Conservation (phyloP, 2,329 filamentous ascomycete genomes). For the Clathrospora elynae region DNA sequence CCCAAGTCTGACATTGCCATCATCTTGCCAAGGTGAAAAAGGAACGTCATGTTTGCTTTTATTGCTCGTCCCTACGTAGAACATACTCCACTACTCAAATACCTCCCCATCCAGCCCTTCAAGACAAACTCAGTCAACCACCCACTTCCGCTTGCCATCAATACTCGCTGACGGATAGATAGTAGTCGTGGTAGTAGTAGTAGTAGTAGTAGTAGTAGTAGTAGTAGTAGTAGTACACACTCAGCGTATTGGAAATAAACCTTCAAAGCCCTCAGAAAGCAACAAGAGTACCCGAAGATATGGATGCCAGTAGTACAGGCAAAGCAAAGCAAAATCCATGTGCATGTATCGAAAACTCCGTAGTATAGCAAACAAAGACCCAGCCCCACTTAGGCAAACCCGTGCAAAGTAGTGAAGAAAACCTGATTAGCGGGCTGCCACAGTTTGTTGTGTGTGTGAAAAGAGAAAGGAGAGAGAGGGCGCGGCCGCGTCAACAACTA, state of each 20-base stretch:
- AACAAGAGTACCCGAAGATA: slow-evolving; percentile 10
- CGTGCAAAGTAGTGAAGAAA: slow-evolving; percentile 38
- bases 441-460: slow-evolving; percentile 17
- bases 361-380: slow-evolving; percentile 32
- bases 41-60: slow-evolving; percentile 41
- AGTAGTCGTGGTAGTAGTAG: too few relatives aligned
- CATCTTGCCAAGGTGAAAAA: slow-evolving; percentile 7
- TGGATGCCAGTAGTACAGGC: slow-evolving; percentile 14
- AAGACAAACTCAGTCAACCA: slow-evolving; percentile 9
- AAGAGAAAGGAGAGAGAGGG: slow-evolving; percentile 32
- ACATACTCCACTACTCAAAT: slow-evolving; percentile 22
- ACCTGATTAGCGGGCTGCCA: slow-evolving; percentile 43
- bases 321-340: slow-evolving; percentile 34
- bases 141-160: slow-evolving; percentile 9
- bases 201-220: too few relatives aligned
- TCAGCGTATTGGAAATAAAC: slow-evolving; percentile 23
- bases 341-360: slow-evolving; percentile 46
- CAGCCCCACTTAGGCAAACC: slow-evolving; percentile 37
- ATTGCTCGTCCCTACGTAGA: slow-evolving; percentile 30
- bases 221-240: slow-evolving; percentile 38
- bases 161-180: slow-evolving; percentile 24
- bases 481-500: slow-evolving; percentile 44
- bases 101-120: slow-evolving; percentile 6
- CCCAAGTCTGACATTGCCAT: background rate
- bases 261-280: slow-evolving; percentile 15